Evolutionary conservation across 495 filamentous ascomycete species (phyloP), one percentile per base, ranked within the genome.

Genomic region (Aspergillus sclerotiicarbonarius): DNA sequence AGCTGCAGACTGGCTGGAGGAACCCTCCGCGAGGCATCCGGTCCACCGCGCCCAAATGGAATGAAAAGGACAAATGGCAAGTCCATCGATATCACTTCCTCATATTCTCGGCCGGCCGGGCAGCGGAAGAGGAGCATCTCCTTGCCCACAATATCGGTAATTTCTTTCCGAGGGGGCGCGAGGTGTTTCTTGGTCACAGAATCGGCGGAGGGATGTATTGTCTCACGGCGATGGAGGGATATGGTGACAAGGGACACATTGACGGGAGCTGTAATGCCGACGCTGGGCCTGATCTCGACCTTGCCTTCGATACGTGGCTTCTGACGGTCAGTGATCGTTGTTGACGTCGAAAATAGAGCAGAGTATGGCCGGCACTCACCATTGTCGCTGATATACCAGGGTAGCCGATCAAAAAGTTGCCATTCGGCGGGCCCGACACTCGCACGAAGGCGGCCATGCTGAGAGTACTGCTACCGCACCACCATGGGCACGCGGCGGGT

Each of bases 41-140:
- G 89, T 13, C 90, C 90, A 4, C 90, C 89, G 65, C 91, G 85
- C 16, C 92, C 92, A 67, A 91, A 97, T 3, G 95, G 94, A 68
- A 98, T 97, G 74, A 98, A 96, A 47, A 98, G 82, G 15, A 97
- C 89, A 63, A 98, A 98, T 8, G 94, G 94, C 33, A 98, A 77
- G 67, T 98, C 95, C 94, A 98, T 98, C n/a, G 87, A 87, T 60
- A 96, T 85, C 16, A 98, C 88, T 59, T 83, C 88, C 64, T 98
- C 94, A 54, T 84, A 87, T 63, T 96, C 89, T 67, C 82, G 90
- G 18, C 93, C 92, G 7, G 86, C 79, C 3, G 87, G 80, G 68
- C 92, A 96, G 56, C 92, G 86, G 66, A 90, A 98, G 56, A 98
- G 75, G 31, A 96, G 79, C 80, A 96, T 88, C 74, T 98, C 95